Base-by-base conservation (phyloP, 495 filamentous ascomycete species). In the Cercophora sp. region DNA sequence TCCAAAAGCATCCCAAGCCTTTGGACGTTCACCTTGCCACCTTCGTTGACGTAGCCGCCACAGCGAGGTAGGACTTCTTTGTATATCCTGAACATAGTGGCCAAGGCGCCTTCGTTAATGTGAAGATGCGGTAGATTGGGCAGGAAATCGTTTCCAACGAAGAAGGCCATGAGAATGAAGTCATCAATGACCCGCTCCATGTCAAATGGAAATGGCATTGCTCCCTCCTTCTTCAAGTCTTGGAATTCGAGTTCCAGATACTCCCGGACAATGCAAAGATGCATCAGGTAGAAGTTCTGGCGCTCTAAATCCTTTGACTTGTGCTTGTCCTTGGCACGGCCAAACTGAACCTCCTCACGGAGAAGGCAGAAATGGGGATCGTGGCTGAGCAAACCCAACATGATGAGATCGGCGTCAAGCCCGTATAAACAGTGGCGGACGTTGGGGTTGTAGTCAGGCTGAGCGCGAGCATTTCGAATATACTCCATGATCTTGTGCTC, bases 401-500 rank as follows among this genome's bases (percentile, higher is more conserved):
- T 99, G 70, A 99, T 97, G 43, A 99, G 74, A 72, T 99, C 94
- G 25, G 94, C 94, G 73, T 99, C 94, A 24, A 99, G 79, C 5
- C 94, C 94, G 64, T 99, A 99, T 34, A 99, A 75, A 71, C 94
- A 99, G 68, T 99, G 94, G 37, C 94, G 89, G 52, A 93, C 80
- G 64, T 99, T 97, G n/a, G 91, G 83, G 62, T 94, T 83, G 65
- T 99, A 99, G 52, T 86, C 81, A 3, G 88, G 86, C 64, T 99
- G 94, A 36, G 91, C 88, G 76, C 97, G 97, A 26, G 93, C 85
- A 63, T 91, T 85, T 52, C 94, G 86, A 67, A 99, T 99, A 66
- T 97, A 97, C 69, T 99, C 94, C 94, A 97, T 99, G 68, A 99
- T 96, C 74, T 99, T 99, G 74, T 98, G 93, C 70, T 98, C 94